Percentiles rank a stretch among this genome's conserved stretches.
Evolutionary conservation across 2,329 filamentous ascomycete genomes (phyloP).

Genomic region (Talaromyces marneffei): DNA sequence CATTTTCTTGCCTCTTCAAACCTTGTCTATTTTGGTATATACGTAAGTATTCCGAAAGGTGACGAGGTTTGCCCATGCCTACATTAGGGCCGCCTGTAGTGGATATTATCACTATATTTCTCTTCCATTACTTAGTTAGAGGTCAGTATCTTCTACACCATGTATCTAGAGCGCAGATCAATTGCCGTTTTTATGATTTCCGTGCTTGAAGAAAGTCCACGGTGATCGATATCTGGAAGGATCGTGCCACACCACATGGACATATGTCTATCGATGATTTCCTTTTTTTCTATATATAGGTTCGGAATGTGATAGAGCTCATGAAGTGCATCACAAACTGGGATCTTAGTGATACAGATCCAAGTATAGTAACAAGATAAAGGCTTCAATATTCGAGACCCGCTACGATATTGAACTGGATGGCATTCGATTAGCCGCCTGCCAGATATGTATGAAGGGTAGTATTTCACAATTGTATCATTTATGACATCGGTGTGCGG

Average conservation of each 20-base stretch:
- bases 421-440: neutral
- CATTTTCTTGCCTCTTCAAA: no score
- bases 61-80: neutral
- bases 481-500: neutral
- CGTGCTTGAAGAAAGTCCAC: neutral
- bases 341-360: neutral
- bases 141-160: neutral
- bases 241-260: neutral
- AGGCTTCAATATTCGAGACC: neutral
- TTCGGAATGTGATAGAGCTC: neutral
- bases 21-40: no score
- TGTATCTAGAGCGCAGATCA: neutral
- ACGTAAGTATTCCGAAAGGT: neutral
- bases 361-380: neutral
- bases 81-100: neutral
- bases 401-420: neutral
- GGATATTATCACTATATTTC: neutral
- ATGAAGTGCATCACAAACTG: neutral
- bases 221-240: no score
- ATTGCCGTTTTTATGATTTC: neutral
- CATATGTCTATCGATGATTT: neutral
- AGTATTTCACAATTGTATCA: no score
- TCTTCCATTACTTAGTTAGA: neutral
- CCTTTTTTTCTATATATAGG: neutral
- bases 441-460: neutral